Evolutionary conservation across 768 basidiomycete species (phyloP).

Genomic region (Kwoniella bestiolae): DNA sequence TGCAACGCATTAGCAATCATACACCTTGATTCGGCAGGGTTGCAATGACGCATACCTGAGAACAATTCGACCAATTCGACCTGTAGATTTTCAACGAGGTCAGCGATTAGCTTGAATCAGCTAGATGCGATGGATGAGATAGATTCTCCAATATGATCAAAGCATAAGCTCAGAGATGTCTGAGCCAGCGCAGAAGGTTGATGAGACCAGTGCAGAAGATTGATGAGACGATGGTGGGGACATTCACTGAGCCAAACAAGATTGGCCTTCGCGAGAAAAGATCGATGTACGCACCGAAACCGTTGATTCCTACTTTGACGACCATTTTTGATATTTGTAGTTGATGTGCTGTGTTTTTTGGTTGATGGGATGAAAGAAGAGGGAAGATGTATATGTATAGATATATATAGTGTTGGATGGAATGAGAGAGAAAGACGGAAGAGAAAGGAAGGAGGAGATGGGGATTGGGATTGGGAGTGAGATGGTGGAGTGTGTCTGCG

Average conservation of each 20-base stretch:
- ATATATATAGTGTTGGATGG: too few species aligned
- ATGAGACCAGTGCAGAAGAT: too few species aligned
- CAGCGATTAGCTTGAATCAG: slow-evolving; percentile 1
- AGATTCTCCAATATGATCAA: neutral
- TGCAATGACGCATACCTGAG: slow-evolving; percentile 55
- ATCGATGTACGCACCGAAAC: slow-evolving; percentile 63
- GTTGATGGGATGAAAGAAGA: slow-evolving; percentile 1
- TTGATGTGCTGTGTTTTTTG: slow-evolving; percentile 7
- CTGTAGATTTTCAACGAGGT: slow-evolving; percentile 68
- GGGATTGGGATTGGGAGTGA: neutral
- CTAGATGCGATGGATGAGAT: neutral
- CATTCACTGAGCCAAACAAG: too few species aligned
- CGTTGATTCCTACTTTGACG: slow-evolving; percentile 96
- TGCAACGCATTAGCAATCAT: neutral
- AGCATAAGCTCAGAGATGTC: neutral
- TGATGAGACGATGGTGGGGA: too few species aligned
- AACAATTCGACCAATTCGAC: slow-evolving; percentile 99
- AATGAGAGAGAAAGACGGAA: slow-evolving; percentile 20
- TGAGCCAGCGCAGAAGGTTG: slow-evolving; percentile 9
- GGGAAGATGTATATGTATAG: slow-evolving; percentile 16
- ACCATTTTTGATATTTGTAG: too few species aligned
- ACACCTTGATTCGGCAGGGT: neutral
- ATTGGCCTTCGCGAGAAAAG: neutral
- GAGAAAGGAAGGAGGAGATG: neutral
- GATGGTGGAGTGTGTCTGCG: neutral